These are phyloP conservation scores for Combretum micranthum DNA, from an alignment of 345 rosid species.

Conservation along the genomic window DNA sequence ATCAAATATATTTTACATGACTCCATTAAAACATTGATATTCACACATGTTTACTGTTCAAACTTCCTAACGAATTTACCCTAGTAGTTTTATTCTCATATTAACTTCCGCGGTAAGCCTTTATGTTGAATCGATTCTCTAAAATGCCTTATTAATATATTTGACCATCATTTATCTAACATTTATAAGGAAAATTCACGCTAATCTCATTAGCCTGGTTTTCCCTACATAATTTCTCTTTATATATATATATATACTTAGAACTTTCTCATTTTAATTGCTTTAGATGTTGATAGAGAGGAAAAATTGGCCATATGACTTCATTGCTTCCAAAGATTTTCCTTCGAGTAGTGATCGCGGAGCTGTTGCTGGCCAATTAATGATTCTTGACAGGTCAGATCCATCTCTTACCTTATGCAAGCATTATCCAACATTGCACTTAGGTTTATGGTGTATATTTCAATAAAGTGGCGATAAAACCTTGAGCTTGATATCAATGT, in stretches of 20 bases:
- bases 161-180: no score
- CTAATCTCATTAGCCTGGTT: no score
- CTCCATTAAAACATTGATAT: no score
- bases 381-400: constrained; percentile 14
- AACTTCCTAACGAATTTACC: no score
- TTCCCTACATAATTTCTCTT: background rate
- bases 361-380: constrained; percentile 17
- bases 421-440: background rate
- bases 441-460: constrained; percentile 3
- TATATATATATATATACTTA: background rate
- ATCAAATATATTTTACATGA: no score
- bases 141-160: no score
- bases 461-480: background rate
- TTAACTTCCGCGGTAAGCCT: no score
- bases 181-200: no score
- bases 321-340: constrained; percentile 21
- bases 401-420: background rate
- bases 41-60: no score
- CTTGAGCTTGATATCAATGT: no score
- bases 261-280: background rate
- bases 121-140: no score
- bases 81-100: no score
- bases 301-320: constrained; percentile 29
- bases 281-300: constrained; percentile 20
- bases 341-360: constrained; percentile 22